Base-by-base conservation (phyloP, 768 basidiomycete species). In the Leccinum disarticulatum region DNA sequence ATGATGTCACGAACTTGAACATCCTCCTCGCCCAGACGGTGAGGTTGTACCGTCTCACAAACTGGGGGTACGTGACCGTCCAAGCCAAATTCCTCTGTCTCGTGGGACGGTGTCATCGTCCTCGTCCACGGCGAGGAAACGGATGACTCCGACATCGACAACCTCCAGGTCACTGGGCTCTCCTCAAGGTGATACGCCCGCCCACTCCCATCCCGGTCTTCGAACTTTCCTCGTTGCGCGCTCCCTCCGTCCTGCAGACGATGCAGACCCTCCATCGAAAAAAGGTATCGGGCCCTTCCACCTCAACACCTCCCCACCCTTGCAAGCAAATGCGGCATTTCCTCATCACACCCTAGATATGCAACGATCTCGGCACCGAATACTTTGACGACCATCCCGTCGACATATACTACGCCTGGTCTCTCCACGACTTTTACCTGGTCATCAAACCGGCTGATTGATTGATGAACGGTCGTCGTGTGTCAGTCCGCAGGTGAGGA, bases 291-390 rank as follows among this genome's bases (percentile, higher is more conserved):
- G 87, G 2, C 75, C 91, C 28, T 88, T 86, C 70, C 87, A 88
- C 69, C 81, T 90, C 25, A 84, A 90, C 66, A 88, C 87, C 11
- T 62, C 56, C 31, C 95, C 93, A 6, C 91, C 93, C 3, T 64
- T 76, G 4, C 80, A 81, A 54, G 77, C 79, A 0, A 69, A 78
- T 7, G 74, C 79, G 2, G 71, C 76, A 69, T 17, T 61, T 94
- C 52, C 72, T 77, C 13, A 82, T 95, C 54, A 92, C 87, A 2
- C 92, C 91, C 1, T 93, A 95, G 71, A 84, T 97, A 60, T 85
- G 88, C 33, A 96, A 97, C 71, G 95, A 96, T 65, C 81, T 96
- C 27, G 83, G 95, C 33, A 96, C 95, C 35, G 93, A 95, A 69
- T 75, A 80, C 1, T 84, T 79, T 65, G 75, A 79, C 11, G 74